Evolutionary conservation across 1,284 basidiomycete species (phyloP), one percentile per base, ranked within the genome.

Genomic region (Rhodotorula sp.): DNA sequence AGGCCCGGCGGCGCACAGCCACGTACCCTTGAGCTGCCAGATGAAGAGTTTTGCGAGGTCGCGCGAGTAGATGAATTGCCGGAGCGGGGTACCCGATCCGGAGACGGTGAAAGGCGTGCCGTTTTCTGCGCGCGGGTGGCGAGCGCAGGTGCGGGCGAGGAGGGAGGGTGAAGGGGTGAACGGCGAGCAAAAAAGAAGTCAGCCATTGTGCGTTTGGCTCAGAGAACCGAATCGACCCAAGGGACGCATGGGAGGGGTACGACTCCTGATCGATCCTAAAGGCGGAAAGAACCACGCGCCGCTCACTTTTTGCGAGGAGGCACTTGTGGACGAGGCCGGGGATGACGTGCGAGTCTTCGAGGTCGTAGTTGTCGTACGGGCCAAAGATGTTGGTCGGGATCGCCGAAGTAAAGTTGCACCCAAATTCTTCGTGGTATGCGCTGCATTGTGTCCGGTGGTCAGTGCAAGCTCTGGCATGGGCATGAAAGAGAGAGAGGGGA

Each of bases 321-420:
- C 91, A 93, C 81, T 91, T 92, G 84, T 95, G 93, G 59, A 94
- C 89, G 64, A 96, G 84, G 5, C 88, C 92, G 21, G 93, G 93
- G 73, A 96, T 93, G 76, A 95, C 93, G 81, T 95, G 93, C 12
- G 92, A 88, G 74, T 90, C 87, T 79, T 92, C 89, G n/a, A 95
- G 85, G 77, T 93, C 90, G 80, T 93, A 79, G 58, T 75, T 72
- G 70, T 77, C 75, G 64, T 63, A 57, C 52, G 56, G 68, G 14
- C 93, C 92, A 79, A 94, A 95, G 23, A 95, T 88, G 80, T 93
- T 95, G 16, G 93, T 95, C 2, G 93, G 93, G 79, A 96, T 95
- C 18, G 92, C 92, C 48, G 91, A 91, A 3, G 92, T 94, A 80
- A 94, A 95, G 82, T 91, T 91, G 82, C 87, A 88, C 16, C 92